Percentiles rank a stretch among this genome's conserved stretches.
phyloP scores from a whole-genome alignment of 2,329 filamentous ascomycete species.

The Ceratocystis destructans region DNA sequence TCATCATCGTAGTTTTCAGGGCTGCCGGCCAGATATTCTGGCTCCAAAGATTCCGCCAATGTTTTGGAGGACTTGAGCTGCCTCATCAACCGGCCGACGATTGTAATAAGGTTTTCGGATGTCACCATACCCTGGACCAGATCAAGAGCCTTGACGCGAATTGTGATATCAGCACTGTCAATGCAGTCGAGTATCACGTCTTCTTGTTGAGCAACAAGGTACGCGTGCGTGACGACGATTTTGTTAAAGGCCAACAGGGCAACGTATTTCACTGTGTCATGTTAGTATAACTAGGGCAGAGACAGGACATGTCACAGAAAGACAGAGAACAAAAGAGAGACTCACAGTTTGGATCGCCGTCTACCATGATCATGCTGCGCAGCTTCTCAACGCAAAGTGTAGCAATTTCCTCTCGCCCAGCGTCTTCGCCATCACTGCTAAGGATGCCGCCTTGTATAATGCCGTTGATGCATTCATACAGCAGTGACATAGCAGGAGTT shows the following conservation, averaged over 20 bases:
- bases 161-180: conserved; percentile 90
- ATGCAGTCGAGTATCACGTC: conserved; percentile 95
- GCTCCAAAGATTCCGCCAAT: conserved; percentile 6
- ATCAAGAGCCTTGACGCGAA: conserved; percentile 82
- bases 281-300: conserved; percentile 19
- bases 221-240: conserved; percentile 77
- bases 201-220: conserved; percentile 79
- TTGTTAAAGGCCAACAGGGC: conserved; percentile 90
- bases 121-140: conserved; percentile 90
- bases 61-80: conserved; percentile 56
- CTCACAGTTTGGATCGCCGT: conserved; percentile 85
- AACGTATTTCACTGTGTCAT: conserved; percentile 73
- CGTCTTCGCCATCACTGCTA: conserved; percentile 62
- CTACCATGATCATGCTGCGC: conserved; percentile 82
- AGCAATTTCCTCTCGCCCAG: conserved; percentile 82
- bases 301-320: background rate
- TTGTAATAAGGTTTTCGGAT: conserved; percentile 65
- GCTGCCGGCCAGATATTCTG: background rate
- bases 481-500: conserved; percentile 90
- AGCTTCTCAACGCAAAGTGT: conserved; percentile 84
- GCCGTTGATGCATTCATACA: conserved; percentile 97
- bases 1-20: conserved; percentile 14
- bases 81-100: conserved; percentile 75
- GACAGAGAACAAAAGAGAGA: conserved; percentile 20
- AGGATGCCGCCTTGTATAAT: conserved; percentile 95